Evolutionary conservation across 768 basidiomycete species (phyloP).

Genomic region (Russula abietina): DNA sequence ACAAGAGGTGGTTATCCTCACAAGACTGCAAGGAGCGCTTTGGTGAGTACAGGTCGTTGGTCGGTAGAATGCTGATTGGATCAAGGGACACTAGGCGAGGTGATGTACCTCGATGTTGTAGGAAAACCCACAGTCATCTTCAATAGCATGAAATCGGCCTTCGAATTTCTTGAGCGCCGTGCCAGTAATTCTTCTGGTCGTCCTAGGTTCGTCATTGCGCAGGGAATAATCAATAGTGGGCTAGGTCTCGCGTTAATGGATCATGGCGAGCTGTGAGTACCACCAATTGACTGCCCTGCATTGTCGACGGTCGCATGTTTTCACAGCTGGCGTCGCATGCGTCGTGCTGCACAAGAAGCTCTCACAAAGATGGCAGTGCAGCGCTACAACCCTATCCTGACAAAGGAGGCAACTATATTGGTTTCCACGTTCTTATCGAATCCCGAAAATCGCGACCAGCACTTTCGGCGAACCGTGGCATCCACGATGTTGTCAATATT

Average conservation of each 20-base stretch:
- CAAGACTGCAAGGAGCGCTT: neutral
- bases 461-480: neutral
- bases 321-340: neutral
- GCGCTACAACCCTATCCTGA: neutral
- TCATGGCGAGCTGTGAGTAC: no score
- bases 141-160: no score
- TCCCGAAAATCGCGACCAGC: neutral
- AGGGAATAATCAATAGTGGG: no score
- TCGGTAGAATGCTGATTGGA: no score
- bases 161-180: no score
- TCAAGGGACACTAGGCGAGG: no score
- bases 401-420: neutral
- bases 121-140: no score
- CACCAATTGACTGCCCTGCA: neutral
- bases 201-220: no score
- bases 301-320: neutral
- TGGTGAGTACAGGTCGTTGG: neutral
- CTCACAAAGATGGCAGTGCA: neutral
- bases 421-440: neutral
- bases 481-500: slow-evolving; percentile 16
- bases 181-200: no score
- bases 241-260: no score
- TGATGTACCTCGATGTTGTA: no score
- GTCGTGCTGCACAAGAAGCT: neutral
- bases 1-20: neutral